Percentiles rank a stretch among this genome's conserved stretches.
phyloP scores from a whole-genome alignment of 768 basidiomycete species.

The Phylloporus rhodoxanthus region DNA sequence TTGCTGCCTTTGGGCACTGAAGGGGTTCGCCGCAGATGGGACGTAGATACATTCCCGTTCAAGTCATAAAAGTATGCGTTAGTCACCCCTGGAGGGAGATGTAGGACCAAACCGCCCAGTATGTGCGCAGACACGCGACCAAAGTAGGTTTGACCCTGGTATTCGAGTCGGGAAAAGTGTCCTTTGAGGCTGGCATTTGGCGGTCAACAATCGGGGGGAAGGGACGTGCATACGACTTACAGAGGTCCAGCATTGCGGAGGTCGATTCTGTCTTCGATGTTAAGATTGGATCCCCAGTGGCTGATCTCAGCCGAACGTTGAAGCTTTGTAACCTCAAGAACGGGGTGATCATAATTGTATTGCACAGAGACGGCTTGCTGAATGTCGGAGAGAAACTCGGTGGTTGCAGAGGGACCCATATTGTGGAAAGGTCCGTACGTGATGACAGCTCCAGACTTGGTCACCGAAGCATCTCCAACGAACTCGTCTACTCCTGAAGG shows the following conservation, averaged over 20 bases:
- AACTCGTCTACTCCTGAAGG: slow-evolving; percentile 58
- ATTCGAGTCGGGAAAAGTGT: slow-evolving; percentile 87
- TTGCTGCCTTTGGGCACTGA: slow-evolving; percentile 54
- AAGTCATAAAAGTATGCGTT: slow-evolving; percentile 86
- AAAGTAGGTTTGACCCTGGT: slow-evolving; percentile 72
- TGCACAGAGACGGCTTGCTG: slow-evolving; percentile 71
- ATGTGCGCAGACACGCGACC: slow-evolving; percentile 63
- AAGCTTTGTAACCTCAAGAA: slow-evolving; percentile 68
- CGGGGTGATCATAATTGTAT: slow-evolving; percentile 77
- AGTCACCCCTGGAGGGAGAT: slow-evolving; percentile 77
- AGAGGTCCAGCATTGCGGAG: slow-evolving; percentile 86
- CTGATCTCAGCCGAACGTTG: slow-evolving; percentile 83
- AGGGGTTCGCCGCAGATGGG: slow-evolving; percentile 67
- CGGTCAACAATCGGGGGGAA: background rate
- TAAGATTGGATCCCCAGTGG: slow-evolving; percentile 95
- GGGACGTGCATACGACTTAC: slow-evolving; percentile 44
- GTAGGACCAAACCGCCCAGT: slow-evolving; percentile 65
- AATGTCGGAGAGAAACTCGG: slow-evolving; percentile 49
- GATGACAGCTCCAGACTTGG: slow-evolving; percentile 72
- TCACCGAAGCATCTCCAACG: slow-evolving; percentile 52
- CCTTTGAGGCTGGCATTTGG: slow-evolving; percentile 71
- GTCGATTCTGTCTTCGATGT: slow-evolving; percentile 82
- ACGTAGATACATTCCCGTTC: slow-evolving; percentile 96
- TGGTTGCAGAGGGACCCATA: slow-evolving; percentile 56
- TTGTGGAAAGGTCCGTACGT: slow-evolving; percentile 87